Evolutionary conservation across 169 alveolate genomes (phyloP).

Genomic region (Cryptosporidium sp.): DNA sequence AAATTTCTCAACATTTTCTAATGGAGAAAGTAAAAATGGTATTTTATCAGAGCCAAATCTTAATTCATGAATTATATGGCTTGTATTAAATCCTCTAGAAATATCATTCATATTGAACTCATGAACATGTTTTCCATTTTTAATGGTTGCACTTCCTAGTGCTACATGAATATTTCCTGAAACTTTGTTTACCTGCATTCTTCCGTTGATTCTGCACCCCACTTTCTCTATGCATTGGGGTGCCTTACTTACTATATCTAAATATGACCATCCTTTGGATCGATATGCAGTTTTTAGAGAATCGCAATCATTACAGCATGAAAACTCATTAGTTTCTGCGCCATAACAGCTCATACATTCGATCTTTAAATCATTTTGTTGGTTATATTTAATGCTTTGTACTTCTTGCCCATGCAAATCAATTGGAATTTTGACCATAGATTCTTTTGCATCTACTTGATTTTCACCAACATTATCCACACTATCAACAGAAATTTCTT

Average conservation of each 20-base stretch:
- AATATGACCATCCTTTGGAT: constrained; percentile 66
- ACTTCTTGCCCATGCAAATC: constrained; percentile 52
- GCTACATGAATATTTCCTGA: constrained; percentile 77
- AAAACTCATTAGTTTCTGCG: constrained; percentile 43
- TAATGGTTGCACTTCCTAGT: constrained; percentile 66
- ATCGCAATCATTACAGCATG: constrained; percentile 67
- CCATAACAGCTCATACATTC: constrained; percentile 71
- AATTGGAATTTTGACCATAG: constrained; percentile 42
- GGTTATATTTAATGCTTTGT: neutral
- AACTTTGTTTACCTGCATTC: constrained; percentile 67
- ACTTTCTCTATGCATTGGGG: constrained; percentile 70
- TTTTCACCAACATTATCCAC: constrained; percentile 74
- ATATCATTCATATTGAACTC: constrained; percentile 76
- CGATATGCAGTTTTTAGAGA: constrained; percentile 57
- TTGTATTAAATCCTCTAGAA: constrained; percentile 73
- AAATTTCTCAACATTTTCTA: constrained; percentile 44
- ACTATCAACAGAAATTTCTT: constrained; percentile 66
- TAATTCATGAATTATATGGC: constrained; percentile 66
- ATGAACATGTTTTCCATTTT: constrained; percentile 76
- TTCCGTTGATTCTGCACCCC: constrained; percentile 71
- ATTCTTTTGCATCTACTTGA: constrained; percentile 52
- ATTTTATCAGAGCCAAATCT: constrained; percentile 66
- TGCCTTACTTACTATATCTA: constrained; percentile 67
- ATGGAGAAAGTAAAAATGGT: constrained; percentile 43
- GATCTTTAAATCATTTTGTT: constrained; percentile 14